Base-by-base conservation (phyloP, 2,329 filamentous ascomycete species). In the Penicillium sclerotiorum region DNA sequence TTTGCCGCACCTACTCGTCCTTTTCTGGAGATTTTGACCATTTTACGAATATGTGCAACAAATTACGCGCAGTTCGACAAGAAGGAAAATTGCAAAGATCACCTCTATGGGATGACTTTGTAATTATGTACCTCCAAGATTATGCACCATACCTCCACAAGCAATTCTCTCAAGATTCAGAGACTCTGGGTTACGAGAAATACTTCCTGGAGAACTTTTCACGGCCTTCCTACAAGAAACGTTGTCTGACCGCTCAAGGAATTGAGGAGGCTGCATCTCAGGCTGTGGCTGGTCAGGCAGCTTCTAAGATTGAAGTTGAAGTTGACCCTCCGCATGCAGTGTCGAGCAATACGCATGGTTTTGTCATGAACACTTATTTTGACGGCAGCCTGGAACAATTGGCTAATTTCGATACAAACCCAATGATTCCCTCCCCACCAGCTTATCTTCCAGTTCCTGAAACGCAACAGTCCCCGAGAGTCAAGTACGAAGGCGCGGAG, bases 81-180 rank as follows among this genome's bases (percentile, higher is more conserved):
- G 46, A 55, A 15, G 70, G 66, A 5, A 45, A 61, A 22, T 50
- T 73, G 28, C 56, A 65, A 30, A 63, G 66, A 43, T 73, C 68
- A 11, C 71, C 66, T 20, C 47, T 77, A 12, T 76, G 74, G 71
- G 75, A 78, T 58, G 75, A 77, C 53, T 77, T 75, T 49, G 59
- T 77, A 43, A 74, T 72, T 45, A 66, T 68, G 55, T 66, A 75
- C 52, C 58, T 67, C 6, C 51, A 63, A 13, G 64, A 69, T 21
- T 78, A 75, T 50, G 64, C 59, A 3, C 44, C 46, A n/a, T 70
- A 77, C 51, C 39, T 67, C 5, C 48, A 63, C 27, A 43, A 63
- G n/a, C 62, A 61, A 45, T 39, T 50, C 6, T 58, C 58, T 9
- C 56, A 58, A 21, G 58, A 60, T 0, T 58, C 64, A 4, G 58